These are phyloP conservation scores for Aureobasidium leucospermi DNA, from an alignment of 2,329 filamentous ascomycete genomes.

Conservation along the genomic window DNA sequence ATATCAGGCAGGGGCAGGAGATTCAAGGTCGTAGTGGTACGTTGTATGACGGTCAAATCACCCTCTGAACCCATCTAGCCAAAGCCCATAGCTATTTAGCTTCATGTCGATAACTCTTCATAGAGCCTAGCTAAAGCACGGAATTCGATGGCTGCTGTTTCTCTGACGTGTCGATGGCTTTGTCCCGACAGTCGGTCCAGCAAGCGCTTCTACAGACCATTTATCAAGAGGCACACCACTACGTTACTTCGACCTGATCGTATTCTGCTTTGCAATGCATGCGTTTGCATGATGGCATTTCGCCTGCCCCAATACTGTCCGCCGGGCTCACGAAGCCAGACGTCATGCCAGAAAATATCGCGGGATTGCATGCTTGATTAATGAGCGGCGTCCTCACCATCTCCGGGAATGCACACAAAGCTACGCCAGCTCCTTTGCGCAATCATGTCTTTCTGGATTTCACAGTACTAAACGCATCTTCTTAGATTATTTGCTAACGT, in stretches of 20 bases:
- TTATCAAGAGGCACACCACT: constrained; percentile 4
- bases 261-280: not conserved
- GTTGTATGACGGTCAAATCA: constrained; percentile 12
- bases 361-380: not conserved
- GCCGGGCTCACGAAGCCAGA: not conserved
- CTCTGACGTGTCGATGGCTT: not conserved
- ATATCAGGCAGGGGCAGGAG: constrained; percentile 8
- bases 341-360: not conserved
- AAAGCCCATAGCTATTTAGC: constrained; percentile 49
- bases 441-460: constrained; percentile 9
- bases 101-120: constrained; percentile 62
- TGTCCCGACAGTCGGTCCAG: not conserved
- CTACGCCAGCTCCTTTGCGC: not conserved
- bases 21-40: constrained; percentile 13
- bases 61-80: constrained; percentile 5
- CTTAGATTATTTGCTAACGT: constrained; percentile 5
- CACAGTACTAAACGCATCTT: not conserved
- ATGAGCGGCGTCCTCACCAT: not conserved
- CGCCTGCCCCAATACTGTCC: not conserved
- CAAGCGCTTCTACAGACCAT: constrained; percentile 7
- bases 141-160: constrained; percentile 13
- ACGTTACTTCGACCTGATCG: constrained; percentile 5
- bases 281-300: not conserved
- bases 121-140: constrained; percentile 44
- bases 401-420: not conserved